Conservation (phyloP, 768 basidiomycete species). For the Amanita rubescens region DNA sequence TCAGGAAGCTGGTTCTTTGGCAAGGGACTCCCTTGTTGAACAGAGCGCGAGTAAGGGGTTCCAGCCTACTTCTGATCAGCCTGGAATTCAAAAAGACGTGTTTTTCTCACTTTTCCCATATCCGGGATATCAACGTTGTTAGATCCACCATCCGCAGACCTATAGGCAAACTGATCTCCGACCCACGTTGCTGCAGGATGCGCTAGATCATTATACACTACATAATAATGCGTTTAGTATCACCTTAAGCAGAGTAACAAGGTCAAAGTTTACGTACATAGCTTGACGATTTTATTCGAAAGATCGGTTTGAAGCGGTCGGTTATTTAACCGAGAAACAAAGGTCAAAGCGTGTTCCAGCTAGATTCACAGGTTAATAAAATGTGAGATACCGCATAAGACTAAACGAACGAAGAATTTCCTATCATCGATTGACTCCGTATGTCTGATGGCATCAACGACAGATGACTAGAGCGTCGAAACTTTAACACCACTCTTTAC, state of each 20-base stretch:
- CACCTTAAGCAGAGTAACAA: background rate
- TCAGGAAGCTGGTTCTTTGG: slow-evolving; percentile 69
- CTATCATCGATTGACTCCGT: slow-evolving; percentile 66
- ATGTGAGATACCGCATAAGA: background rate
- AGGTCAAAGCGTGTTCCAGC: slow-evolving; percentile 66
- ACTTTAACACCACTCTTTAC: too few species aligned
- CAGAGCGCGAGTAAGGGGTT: slow-evolving; percentile 76
- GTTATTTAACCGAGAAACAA: slow-evolving; percentile 52
- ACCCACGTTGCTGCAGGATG: slow-evolving; percentile 72
- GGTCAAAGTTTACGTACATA: slow-evolving; percentile 37
- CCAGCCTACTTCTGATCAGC: slow-evolving; percentile 36
- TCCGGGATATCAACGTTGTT: slow-evolving; percentile 69
- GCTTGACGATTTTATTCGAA: slow-evolving; percentile 43
- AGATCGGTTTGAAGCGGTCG: slow-evolving; percentile 29
- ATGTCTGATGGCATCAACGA: slow-evolving; percentile 55
- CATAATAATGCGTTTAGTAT: background rate
- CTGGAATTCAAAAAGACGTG: background rate
- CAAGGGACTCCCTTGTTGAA: slow-evolving; percentile 60
- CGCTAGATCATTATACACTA: slow-evolving; percentile 76
- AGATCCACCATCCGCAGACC: slow-evolving; percentile 67
- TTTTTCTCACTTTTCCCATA: slow-evolving; percentile 49
- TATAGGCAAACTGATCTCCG: slow-evolving; percentile 55
- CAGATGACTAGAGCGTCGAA: slow-evolving; percentile 35
- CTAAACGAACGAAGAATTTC: slow-evolving; percentile 56
- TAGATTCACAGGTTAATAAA: slow-evolving; percentile 16